A percentile compares a stretch with the other conserved stretches of the same genome.
Conservation (phyloP, 176 grass and related monocot genomes). For the Dendrocalamus sinicus region DNA sequence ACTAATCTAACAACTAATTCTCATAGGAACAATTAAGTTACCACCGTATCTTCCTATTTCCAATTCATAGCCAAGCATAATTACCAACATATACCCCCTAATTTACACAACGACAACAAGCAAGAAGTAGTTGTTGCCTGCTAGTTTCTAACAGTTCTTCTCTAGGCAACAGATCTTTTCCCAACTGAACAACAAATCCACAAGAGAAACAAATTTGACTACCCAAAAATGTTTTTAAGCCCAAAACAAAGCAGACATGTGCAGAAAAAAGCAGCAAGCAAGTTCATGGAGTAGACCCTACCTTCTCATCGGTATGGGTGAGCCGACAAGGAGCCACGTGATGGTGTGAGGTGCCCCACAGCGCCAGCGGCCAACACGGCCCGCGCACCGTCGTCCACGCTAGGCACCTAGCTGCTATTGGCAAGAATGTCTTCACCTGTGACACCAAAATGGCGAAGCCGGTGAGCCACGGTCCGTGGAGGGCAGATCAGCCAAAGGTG, state of each 20-base stretch:
- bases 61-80: background rate
- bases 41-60: too few relatives aligned
- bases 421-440: too few relatives aligned
- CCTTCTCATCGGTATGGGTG: slow-evolving; percentile 76
- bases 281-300: slow-evolving; percentile 35
- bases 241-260: slow-evolving; percentile 27
- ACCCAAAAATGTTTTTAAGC: background rate
- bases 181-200: slow-evolving; percentile 30
- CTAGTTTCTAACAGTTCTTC: background rate
- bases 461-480: too few relatives aligned
- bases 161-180: slow-evolving; percentile 43
- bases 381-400: slow-evolving; percentile 73
- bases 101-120: background rate
- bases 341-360: slow-evolving; percentile 37
- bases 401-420: background rate
- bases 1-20: too few relatives aligned
- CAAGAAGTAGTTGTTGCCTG: slow-evolving; percentile 19
- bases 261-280: slow-evolving; percentile 23
- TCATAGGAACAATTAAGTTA: too few relatives aligned
- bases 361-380: slow-evolving; percentile 50
- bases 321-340: slow-evolving; percentile 32
- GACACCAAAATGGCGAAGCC: too few relatives aligned
- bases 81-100: slow-evolving; percentile 4
- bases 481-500: fast-evolving
- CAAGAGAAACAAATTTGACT: background rate